Base-by-base conservation (phyloP, 31 red algal genomes). In the Odonthalia washingtoniensis region DNA sequence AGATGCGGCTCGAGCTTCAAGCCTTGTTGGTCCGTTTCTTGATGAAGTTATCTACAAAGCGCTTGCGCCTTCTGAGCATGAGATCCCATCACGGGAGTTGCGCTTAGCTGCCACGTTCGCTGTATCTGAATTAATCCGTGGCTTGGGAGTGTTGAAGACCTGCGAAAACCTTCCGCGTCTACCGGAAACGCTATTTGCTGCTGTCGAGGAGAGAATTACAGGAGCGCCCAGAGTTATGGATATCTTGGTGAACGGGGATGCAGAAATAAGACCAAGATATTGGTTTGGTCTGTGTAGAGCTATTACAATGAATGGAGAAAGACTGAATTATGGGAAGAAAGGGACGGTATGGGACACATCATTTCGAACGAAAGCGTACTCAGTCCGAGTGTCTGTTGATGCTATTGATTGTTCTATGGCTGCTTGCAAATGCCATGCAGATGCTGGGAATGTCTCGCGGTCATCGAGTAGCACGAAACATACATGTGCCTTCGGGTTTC, bases 231-330 rank as follows among this genome's bases (percentile, higher is more conserved):
- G 43, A 40, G 40, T 87, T 3, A 4, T 88, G 3, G 24, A 82
- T 34, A 80, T 77, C 32, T 57, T 93, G 34, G 77, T 78, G 18
- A 31, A 40, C 52, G 53, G 40, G 37, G 85, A 93, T 84, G 84
- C 72, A 3, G 37, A 53, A 26, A 67, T 30, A 46, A 76, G 91
- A 72, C 91, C 85, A 31, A 72, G 70, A 27, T 93, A 93, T 36
- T 93, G 91, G 91, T 87, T 93, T 66, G 84, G 91, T 40, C 70
- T 93, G 26, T 93, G 91, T 74, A 83, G 91, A 18, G 91, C 83
- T 18, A 72, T 93, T 42, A 87, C 77, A 65, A 46, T 93, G 34
- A 72, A 53, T 64, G 91, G 85, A 40, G 85, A 86, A 65, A 61
- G 90, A 2, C 65, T 92, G 66, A 92, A 92, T 46, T 87, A 73